Conservation (phyloP, 108 stramenopile species). For the Cyclotella choctawhatcheeana region DNA sequence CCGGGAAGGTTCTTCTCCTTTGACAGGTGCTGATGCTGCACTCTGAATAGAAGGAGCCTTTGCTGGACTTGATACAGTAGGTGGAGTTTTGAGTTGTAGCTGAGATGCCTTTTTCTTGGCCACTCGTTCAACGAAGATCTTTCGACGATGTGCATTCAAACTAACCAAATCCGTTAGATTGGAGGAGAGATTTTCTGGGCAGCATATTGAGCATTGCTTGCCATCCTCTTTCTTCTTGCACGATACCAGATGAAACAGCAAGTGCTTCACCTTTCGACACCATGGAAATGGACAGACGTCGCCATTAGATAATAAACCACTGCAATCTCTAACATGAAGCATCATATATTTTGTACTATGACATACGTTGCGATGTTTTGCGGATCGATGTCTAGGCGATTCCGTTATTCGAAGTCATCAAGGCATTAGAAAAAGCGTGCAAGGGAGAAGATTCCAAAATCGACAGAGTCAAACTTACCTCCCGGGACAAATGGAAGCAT, state of each 20-base stretch:
- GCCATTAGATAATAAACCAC: constrained; percentile 75
- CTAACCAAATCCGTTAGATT: constrained; percentile 62
- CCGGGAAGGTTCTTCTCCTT: too few relatives aligned
- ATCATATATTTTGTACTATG: constrained; percentile 86
- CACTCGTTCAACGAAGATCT: constrained; percentile 49
- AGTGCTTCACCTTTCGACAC: constrained; percentile 90
- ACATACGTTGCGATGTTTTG: constrained; percentile 81
- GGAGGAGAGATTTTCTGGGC: constrained; percentile 51
- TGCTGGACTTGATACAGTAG: neutral
- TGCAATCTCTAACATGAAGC: constrained; percentile 93
- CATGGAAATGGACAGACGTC: constrained; percentile 94
- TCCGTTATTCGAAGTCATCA: too few relatives aligned
- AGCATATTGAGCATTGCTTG: constrained; percentile 67
- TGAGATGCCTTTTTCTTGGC: neutral
- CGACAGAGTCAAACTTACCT: constrained; percentile 35
- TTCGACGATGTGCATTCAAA: constrained; percentile 64
- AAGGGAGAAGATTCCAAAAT: too few relatives aligned
- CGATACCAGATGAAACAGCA: constrained; percentile 86
- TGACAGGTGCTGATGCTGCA: neutral
- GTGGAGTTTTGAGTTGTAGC: neutral
- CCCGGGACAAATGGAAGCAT: constrained; percentile 81
- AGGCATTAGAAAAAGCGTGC: too few relatives aligned
- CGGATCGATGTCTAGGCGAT: constrained; percentile 69
- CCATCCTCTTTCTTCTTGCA: constrained; percentile 51
- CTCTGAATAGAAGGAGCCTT: neutral